A percentile compares a stretch with the other conserved stretches of the same genome.
These are phyloP conservation scores for Ogataea siamensis DNA, from an alignment of 805 yeast species.

Conservation along the genomic window DNA sequence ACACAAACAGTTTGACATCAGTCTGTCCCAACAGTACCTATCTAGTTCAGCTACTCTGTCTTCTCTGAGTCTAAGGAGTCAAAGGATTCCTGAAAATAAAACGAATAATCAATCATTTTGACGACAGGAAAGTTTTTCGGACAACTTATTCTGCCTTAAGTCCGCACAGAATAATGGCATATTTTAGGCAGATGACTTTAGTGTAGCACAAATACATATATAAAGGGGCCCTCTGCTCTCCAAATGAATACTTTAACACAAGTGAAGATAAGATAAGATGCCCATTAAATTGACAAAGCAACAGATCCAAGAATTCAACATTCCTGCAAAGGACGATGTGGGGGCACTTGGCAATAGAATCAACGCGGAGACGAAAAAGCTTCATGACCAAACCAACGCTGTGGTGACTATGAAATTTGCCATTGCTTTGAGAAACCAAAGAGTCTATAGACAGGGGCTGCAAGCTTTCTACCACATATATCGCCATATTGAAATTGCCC, in stretches of 20 bases:
- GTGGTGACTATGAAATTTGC: constrained; percentile 68
- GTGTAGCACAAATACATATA: too few species aligned
- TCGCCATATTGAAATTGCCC: constrained; percentile 55
- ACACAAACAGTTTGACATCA: too few species aligned
- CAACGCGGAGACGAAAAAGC: constrained; percentile 60
- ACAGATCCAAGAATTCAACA: constrained; percentile 41
- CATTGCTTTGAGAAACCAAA: constrained; percentile 70
- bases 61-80: too few species aligned
- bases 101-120: not conserved
- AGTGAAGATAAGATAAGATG: too few species aligned
- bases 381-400: constrained; percentile 69
- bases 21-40: too few species aligned
- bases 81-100: too few species aligned
- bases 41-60: too few species aligned
- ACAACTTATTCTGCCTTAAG: constrained; percentile 5
- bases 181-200: constrained; percentile 14
- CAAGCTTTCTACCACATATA: constrained; percentile 72
- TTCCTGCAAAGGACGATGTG: constrained; percentile 75
- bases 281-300: constrained; percentile 13
- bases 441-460: constrained; percentile 76
- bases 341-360: constrained; percentile 86
- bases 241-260: too few species aligned
- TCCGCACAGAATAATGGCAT: constrained; percentile 19
- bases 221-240: constrained; percentile 2
- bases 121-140: not conserved